Evolutionary conservation across 139 green algal species (phyloP).

Genomic region (Chlorella sp.): DNA sequence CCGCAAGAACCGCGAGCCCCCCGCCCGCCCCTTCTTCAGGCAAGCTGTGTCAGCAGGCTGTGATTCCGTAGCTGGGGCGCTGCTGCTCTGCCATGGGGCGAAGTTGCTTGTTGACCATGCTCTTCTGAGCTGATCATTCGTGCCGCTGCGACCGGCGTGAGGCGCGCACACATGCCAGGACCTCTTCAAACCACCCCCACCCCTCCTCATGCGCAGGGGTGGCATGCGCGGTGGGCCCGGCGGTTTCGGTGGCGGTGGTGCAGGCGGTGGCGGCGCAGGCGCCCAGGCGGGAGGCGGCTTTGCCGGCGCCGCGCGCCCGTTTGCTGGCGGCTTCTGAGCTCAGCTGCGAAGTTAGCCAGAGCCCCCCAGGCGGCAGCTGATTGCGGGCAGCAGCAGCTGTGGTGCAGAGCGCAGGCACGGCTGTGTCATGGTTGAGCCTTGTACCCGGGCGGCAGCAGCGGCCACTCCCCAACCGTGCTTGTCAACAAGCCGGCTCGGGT

Average conservation of each 20-base stretch:
- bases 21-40: slow-evolving; percentile 20
- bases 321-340: background rate
- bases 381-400: too few species aligned
- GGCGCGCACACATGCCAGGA: too few species aligned
- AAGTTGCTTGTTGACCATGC: too few species aligned
- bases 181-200: background rate
- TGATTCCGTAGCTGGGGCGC: too few species aligned
- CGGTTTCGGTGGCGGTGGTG: background rate
- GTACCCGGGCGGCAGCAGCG: too few species aligned
- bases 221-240: background rate
- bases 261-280: background rate
- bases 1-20: slow-evolving; percentile 38
- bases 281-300: background rate
- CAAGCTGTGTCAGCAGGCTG: background rate
- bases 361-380: too few species aligned
- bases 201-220: background rate
- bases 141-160: background rate
- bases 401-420: too few species aligned
- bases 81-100: too few species aligned
- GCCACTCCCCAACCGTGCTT: too few species aligned
- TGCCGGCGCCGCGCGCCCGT: background rate
- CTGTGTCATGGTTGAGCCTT: too few species aligned
- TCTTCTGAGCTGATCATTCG: background rate
- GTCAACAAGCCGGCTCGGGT: too few species aligned
- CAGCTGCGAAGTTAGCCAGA: too few species aligned